Conservation (phyloP, 2,329 filamentous ascomycete genomes). For the Shiraia sp. region DNA sequence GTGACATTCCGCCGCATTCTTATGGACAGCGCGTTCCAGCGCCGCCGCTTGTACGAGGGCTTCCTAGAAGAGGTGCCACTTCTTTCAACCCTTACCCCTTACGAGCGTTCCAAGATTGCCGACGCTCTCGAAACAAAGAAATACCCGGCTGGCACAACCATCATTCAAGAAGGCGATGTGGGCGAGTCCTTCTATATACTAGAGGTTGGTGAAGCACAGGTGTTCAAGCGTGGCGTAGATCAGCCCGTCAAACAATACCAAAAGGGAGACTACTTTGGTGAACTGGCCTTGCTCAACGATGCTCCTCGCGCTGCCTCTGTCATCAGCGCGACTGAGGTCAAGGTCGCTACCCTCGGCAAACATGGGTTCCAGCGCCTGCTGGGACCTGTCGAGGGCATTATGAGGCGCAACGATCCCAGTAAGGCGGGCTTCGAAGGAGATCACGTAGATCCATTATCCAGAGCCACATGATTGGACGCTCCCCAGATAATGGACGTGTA, state of each 20-base stretch:
- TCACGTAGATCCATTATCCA: constrained; percentile 65
- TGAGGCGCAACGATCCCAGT: constrained; percentile 73
- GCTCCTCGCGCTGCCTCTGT: constrained; percentile 90
- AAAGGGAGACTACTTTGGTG: constrained; percentile 96
- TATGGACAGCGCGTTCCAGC: constrained; percentile 97
- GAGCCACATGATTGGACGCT: constrained; percentile 26
- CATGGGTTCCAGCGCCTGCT: constrained; percentile 92
- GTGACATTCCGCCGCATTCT: constrained; percentile 96
- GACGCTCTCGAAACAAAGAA: constrained; percentile 93
- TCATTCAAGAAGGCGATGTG: constrained; percentile 89
- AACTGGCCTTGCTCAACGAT: constrained; percentile 90
- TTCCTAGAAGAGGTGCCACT: constrained; percentile 94
- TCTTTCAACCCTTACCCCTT: constrained; percentile 79
- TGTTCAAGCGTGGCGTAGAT: constrained; percentile 74
- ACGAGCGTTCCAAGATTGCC: constrained; percentile 96
- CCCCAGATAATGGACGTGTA: too few relatives aligned
- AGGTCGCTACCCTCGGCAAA: constrained; percentile 89
- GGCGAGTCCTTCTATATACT: constrained; percentile 91
- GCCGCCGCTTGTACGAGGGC: constrained; percentile 93
- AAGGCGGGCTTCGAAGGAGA: constrained; percentile 41
- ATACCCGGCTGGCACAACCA: constrained; percentile 74
- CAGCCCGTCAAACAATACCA: constrained; percentile 77
- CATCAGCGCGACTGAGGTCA: constrained; percentile 81
- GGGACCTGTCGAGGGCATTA: constrained; percentile 90
- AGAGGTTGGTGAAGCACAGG: constrained; percentile 84